These are phyloP conservation scores for Coprinopsis cinerea DNA, from an alignment of 768 basidiomycete genomes.

Conservation along the genomic window DNA sequence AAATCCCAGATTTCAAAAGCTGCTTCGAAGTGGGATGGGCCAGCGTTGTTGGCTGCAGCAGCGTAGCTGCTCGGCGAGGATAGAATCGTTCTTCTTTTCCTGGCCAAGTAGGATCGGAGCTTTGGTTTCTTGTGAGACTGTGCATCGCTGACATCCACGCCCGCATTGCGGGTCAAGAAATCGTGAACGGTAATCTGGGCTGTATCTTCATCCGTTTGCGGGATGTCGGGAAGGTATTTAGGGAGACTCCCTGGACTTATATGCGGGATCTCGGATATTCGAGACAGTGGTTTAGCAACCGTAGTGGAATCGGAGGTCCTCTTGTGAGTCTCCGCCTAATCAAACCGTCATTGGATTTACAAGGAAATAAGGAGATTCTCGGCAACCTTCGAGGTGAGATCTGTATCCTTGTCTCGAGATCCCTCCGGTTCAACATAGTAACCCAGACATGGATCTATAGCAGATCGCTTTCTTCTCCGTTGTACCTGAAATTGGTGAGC, in stretches of 20 bases:
- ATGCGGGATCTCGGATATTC: not conserved
- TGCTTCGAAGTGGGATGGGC: not conserved
- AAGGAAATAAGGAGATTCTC: too few relatives aligned
- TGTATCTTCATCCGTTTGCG: not conserved
- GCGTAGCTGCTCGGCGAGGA: too few relatives aligned
- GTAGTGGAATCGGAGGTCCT: not conserved
- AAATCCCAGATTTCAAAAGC: not conserved
- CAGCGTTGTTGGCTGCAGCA: not conserved
- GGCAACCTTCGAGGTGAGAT: too few relatives aligned
- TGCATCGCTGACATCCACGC: not conserved
- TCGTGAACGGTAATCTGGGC: not conserved
- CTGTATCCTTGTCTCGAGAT: not conserved
- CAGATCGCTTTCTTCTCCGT: constrained; percentile 24
- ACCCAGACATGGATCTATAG: constrained; percentile 34
- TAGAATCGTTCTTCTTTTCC: too few relatives aligned
- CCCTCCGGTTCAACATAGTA: constrained; percentile 20
- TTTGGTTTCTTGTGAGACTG: too few relatives aligned
- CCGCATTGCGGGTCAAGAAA: not conserved
- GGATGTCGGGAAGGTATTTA: not conserved
- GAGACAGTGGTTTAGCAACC: not conserved
- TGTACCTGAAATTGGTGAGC: too few relatives aligned
- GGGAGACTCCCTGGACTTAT: not conserved
- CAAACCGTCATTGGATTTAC: too few relatives aligned
- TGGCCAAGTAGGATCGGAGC: too few relatives aligned
- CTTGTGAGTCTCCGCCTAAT: too few relatives aligned